Percentiles rank a stretch among this genome's conserved stretches.
Conservation (phyloP, 441 rosid species). For the Melianthus villosus region DNA sequence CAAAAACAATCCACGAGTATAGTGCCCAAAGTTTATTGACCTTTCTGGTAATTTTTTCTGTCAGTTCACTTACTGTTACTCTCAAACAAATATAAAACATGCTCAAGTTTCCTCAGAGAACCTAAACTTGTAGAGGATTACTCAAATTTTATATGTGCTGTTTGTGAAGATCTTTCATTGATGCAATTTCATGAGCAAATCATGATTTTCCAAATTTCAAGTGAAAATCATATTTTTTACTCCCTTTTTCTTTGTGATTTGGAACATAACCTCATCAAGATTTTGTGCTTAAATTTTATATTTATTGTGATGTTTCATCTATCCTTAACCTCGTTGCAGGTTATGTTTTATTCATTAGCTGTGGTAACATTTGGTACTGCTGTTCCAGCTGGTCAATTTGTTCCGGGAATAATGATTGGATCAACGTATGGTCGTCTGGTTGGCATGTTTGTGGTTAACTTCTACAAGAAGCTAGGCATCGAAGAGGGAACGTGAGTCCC, state of each 20-base stretch:
- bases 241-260: too few relatives aligned
- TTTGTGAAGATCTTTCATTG: too few relatives aligned
- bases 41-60: slow-evolving; percentile 51
- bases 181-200: too few relatives aligned
- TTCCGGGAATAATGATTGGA: slow-evolving; percentile 97
- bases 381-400: slow-evolving; percentile 98
- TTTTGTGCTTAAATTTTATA: slow-evolving; percentile 1
- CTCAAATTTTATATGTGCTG: too few relatives aligned
- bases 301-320: slow-evolving; percentile 8
- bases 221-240: too few relatives aligned
- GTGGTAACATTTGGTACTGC: slow-evolving; percentile 95
- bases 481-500: slow-evolving; percentile 96
- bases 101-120: too few relatives aligned
- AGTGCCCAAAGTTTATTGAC: slow-evolving; percentile 89
- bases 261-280: too few relatives aligned
- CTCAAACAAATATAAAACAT: too few relatives aligned
- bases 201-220: too few relatives aligned
- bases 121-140: too few relatives aligned
- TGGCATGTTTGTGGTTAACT: slow-evolving; percentile 87
- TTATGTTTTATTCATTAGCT: slow-evolving; percentile 84
- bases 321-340: slow-evolving; percentile 24
- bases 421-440: slow-evolving; percentile 96
- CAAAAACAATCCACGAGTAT: slow-evolving; percentile 87
- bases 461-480: slow-evolving; percentile 78
- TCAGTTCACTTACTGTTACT: not conserved